These are phyloP conservation scores for Angomonas ambiguus DNA, from an alignment of 208 protist species.

Conservation along the genomic window DNA sequence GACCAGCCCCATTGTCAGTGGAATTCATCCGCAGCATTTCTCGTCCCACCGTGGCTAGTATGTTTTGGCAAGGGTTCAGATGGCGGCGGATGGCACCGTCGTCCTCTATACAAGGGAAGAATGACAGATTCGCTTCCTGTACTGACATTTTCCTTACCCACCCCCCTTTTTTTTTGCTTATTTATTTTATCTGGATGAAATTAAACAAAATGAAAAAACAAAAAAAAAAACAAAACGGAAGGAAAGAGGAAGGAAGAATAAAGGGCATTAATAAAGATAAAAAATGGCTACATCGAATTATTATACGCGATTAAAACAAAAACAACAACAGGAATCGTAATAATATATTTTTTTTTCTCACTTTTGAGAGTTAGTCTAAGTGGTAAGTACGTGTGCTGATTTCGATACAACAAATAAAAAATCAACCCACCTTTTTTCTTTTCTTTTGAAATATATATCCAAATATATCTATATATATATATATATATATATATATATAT, in stretches of 20 bases:
- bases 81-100: constrained; percentile 23
- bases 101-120: constrained; percentile 56
- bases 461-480: constrained; percentile 17
- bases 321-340: too few species aligned
- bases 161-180: constrained; percentile 3
- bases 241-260: neutral
- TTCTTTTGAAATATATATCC: neutral
- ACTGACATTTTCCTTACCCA: neutral
- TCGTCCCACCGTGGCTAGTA: constrained; percentile 25
- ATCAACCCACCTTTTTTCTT: constrained; percentile 3
- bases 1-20: constrained; percentile 4
- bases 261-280: too few species aligned
- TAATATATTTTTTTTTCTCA: too few species aligned
- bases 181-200: constrained; percentile 1
- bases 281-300: constrained; percentile 6
- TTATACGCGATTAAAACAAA: constrained; percentile 9
- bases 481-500: constrained; percentile 15
- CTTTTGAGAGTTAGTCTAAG: too few species aligned
- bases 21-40: constrained; percentile 10
- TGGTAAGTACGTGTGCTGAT: neutral
- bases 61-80: constrained; percentile 24
- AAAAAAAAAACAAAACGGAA: constrained; percentile 11
- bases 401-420: neutral
- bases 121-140: constrained; percentile 16
- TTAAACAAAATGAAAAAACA: constrained; percentile 3